Evolutionary conservation across 2,329 filamentous ascomycete genomes (phyloP).

Genomic region (Diaporthe batatas): DNA sequence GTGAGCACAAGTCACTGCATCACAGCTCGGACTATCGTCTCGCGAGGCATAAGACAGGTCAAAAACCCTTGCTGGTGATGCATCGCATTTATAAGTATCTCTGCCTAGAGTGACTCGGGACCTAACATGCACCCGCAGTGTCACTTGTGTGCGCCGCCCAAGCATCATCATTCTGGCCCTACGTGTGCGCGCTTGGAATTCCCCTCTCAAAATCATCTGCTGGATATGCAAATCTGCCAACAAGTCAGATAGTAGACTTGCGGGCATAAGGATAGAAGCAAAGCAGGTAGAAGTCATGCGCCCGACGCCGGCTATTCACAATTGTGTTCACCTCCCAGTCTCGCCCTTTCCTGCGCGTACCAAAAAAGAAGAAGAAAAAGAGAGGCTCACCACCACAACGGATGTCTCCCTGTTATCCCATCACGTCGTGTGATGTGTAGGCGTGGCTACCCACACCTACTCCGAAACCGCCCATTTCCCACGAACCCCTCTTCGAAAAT

Average conservation of each 20-base stretch:
- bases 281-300: slow-evolving; percentile 13
- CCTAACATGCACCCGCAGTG: background rate
- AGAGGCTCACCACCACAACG: background rate
- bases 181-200: background rate
- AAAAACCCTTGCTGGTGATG: background rate
- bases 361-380: background rate
- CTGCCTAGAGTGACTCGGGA: background rate
- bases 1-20: background rate
- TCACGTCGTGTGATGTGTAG: slow-evolving; percentile 3
- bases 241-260: background rate
- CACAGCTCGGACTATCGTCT: background rate
- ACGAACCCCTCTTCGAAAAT: background rate
- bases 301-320: slow-evolving; percentile 37
- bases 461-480: background rate
- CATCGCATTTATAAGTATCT: background rate
- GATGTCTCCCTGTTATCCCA: background rate
- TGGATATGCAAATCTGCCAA: slow-evolving; percentile 24
- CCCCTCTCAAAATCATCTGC: slow-evolving; percentile 12
- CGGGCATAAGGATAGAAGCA: slow-evolving; percentile 4
- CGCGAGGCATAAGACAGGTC: background rate
- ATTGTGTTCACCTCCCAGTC: slow-evolving; percentile 8
- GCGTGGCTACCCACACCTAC: background rate
- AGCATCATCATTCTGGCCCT: slow-evolving; percentile 23
- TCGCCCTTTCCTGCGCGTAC: background rate
- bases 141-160: background rate